Percentiles rank a stretch among this genome's conserved stretches.
Evolutionary conservation across 2,329 filamentous ascomycete species (phyloP).

Genomic region (Claviceps maximensis): DNA sequence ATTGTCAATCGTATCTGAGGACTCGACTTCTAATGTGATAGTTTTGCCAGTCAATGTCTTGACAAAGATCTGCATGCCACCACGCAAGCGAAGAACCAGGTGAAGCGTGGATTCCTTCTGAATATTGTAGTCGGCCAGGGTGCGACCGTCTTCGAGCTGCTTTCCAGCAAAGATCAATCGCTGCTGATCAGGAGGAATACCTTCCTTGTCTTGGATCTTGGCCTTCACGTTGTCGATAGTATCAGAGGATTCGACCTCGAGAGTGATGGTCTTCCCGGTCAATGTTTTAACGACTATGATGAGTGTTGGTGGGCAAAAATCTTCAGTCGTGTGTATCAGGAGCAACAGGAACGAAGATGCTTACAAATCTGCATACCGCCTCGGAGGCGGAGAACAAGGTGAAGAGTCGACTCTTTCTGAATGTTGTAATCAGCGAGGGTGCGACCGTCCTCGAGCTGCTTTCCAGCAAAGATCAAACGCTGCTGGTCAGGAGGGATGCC

Average conservation of each 20-base stretch:
- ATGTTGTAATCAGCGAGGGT: constrained; percentile 45
- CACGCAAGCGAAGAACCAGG: constrained; percentile 73
- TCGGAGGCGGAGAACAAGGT: constrained; percentile 60
- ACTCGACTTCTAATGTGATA: constrained; percentile 84
- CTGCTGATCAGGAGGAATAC: constrained; percentile 90
- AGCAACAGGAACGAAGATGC: constrained; percentile 11
- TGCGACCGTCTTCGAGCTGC: constrained; percentile 88
- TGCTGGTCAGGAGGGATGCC: constrained; percentile 82
- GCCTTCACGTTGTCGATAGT: constrained; percentile 95
- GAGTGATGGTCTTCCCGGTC: constrained; percentile 88
- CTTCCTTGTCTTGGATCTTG: constrained; percentile 97
- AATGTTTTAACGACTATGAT: constrained; percentile 60
- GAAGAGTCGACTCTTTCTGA: constrained; percentile 55
- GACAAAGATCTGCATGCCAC: constrained; percentile 83
- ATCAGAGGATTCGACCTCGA: constrained; percentile 79
- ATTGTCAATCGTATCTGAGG: constrained; percentile 83
- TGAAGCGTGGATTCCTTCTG: constrained; percentile 86
- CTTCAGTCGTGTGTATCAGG: not conserved
- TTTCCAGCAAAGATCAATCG: constrained; percentile 92
- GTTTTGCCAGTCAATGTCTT: constrained; percentile 88
- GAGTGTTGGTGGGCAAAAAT: not conserved
- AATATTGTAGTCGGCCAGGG: constrained; percentile 86
- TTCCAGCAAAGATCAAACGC: constrained; percentile 89
- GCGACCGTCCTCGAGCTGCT: constrained; percentile 85
- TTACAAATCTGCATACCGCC: constrained; percentile 54